A percentile compares a stretch with the other conserved stretches of the same genome.
Evolutionary conservation across 352 stramenopile genomes (phyloP).

Genomic region (Phytophthora pseudosyringae): DNA sequence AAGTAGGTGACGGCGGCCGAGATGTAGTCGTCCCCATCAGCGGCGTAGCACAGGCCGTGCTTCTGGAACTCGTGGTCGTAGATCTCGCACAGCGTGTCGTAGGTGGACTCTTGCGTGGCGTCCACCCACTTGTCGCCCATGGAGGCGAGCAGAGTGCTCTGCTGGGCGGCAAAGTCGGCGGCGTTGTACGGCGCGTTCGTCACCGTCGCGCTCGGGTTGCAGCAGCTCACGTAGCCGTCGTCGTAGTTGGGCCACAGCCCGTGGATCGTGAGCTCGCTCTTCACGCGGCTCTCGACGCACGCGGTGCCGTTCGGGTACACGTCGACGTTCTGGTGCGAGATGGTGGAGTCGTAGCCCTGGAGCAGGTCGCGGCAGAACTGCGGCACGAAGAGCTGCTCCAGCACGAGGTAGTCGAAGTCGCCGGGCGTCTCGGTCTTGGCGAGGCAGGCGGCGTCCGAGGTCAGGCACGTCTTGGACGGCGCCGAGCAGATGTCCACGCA

Average conservation of each 20-base stretch:
- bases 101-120: conserved; percentile 68
- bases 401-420: conserved; percentile 79
- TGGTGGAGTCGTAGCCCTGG: conserved; percentile 67
- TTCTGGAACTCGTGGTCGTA: conserved; percentile 90
- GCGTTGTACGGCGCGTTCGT: conserved; percentile 72
- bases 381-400: conserved; percentile 82
- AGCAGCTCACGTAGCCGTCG: conserved; percentile 75
- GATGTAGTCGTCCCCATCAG: conserved; percentile 57
- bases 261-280: conserved; percentile 76
- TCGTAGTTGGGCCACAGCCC: conserved; percentile 83
- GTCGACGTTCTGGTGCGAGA: conserved; percentile 82
- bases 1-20: conserved; percentile 74
- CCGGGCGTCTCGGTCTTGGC: conserved; percentile 62
- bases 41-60: conserved; percentile 79
- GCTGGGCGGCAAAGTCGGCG: conserved; percentile 11
- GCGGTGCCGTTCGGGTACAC: conserved; percentile 62
- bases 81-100: conserved; percentile 77
- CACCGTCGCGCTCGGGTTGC: conserved; percentile 65
- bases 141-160: conserved; percentile 53
- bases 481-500: conserved; percentile 84
- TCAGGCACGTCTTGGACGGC: conserved; percentile 61
- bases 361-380: conserved; percentile 85
- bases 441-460: conserved; percentile 50
- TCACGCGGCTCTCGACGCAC: conserved; percentile 50
- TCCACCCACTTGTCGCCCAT: conserved; percentile 79